A percentile compares a stretch with the other conserved stretches of the same genome.
These are phyloP conservation scores for Hypoxylon perforatum DNA, from an alignment of 495 filamentous ascomycete species.

Conservation along the genomic window DNA sequence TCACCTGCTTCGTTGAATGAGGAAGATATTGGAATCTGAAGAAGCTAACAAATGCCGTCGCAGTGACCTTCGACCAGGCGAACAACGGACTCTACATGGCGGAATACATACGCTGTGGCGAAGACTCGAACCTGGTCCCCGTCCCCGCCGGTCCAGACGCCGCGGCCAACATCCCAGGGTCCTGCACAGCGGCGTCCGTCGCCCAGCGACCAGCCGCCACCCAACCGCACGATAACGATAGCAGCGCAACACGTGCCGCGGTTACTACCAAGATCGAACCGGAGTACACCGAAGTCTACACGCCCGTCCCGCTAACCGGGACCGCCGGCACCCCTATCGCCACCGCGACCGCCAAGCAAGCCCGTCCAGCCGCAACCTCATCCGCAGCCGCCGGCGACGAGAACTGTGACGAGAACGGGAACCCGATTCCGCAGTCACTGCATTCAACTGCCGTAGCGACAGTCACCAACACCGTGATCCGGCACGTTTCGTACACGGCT, in stretches of 20 bases:
- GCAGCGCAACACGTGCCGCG: neutral
- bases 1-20: neutral
- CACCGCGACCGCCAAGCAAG: constrained; percentile 14
- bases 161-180: constrained; percentile 41
- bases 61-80: constrained; percentile 46
- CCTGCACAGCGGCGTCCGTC: constrained; percentile 29
- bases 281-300: neutral
- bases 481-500: constrained; percentile 26
- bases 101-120: constrained; percentile 39
- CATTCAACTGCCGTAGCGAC: constrained; percentile 22
- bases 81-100: constrained; percentile 48
- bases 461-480: constrained; percentile 31
- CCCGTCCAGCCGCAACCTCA: neutral
- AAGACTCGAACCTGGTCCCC: constrained; percentile 35
- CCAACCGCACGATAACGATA: neutral
- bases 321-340: no score
- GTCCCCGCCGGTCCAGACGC: constrained; percentile 41
- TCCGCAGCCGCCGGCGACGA: neutral
- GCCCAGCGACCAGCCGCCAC: neutral
- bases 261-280: constrained; percentile 2
- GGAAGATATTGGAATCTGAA: neutral
- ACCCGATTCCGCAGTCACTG: no score
- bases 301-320: neutral
- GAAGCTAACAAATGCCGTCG: constrained; percentile 2
- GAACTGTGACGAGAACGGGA: constrained; percentile 19